Percentiles rank a stretch among this genome's conserved stretches.
Evolutionary conservation across 306 rosid genomes (phyloP).

Genomic region (Lathyrus sativus): DNA sequence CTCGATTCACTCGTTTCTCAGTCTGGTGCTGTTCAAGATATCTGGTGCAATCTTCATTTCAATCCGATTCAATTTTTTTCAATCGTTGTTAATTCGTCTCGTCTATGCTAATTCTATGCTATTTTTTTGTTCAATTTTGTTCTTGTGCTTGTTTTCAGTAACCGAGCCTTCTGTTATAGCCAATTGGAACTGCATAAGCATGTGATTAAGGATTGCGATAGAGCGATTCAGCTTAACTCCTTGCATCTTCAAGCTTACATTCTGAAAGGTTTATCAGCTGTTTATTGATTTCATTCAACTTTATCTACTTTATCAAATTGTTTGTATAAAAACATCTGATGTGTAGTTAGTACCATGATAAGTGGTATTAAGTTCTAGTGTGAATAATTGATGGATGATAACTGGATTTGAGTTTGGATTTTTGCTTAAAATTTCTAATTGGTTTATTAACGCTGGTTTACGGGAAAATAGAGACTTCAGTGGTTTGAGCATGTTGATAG

Average conservation of each 20-base stretch:
- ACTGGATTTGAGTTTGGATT: constrained; percentile 10
- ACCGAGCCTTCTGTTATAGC: constrained; percentile 89
- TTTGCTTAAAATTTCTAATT: background rate
- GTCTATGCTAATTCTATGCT: background rate
- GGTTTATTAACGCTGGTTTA: background rate
- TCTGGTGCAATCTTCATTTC: constrained; percentile 56
- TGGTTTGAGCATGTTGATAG: too few relatives aligned
- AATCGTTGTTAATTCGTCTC: background rate
- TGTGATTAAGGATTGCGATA: constrained; percentile 88
- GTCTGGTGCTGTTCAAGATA: constrained; percentile 69
- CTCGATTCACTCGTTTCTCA: constrained; percentile 77
- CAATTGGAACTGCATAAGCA: constrained; percentile 94
- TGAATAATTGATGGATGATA: constrained; percentile 9
- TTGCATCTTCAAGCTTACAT: constrained; percentile 77
- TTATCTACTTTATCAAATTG: constrained; percentile 24
- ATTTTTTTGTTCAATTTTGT: constrained; percentile 31
- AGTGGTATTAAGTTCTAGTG: constrained; percentile 17
- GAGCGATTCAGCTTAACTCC: constrained; percentile 81
- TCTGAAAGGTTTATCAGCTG: constrained; percentile 64
- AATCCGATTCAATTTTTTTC: constrained; percentile 26
- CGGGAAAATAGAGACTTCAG: too few relatives aligned
- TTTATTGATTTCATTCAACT: constrained; percentile 10
- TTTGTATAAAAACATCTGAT: background rate
- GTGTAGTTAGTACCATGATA: constrained; percentile 3
- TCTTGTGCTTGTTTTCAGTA: constrained; percentile 56